Evolutionary conservation across 2,329 filamentous ascomycete genomes (phyloP), one percentile per base, ranked within the genome.

Genomic region (Pseudonectria foliicola): DNA sequence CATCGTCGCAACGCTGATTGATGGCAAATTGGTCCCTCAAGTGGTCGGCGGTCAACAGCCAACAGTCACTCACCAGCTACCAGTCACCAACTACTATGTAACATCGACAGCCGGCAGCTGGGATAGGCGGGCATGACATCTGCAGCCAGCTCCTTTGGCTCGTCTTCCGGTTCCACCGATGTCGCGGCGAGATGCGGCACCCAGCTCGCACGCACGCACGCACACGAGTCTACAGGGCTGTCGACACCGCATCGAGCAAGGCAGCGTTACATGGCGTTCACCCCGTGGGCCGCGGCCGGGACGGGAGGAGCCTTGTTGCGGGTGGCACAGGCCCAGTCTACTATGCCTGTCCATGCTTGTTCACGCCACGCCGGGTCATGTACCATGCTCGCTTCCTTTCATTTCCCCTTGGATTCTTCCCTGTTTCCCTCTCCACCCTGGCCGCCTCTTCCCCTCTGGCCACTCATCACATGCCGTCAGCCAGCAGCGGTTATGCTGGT

Each of bases 251-350:
- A 21, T 21, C 18, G 18, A 21, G 18, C 18, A 21, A 21, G 8
- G 18, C 18, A 21, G 18, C 18, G 18, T 21, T 21, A 21, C 18
- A 21, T 21, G 18, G 18, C 18, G 18, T 8, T 21, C 5, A 21
- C 18, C 18, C 18, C 18, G 18, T 21, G 18, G 18, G 18, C 18
- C 45, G 47, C 47, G 50, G 54, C 45, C 50, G 52, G 45, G 50
- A 54, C 55, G 55, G 55, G 55, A 59, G 44, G 54, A 57, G 52
- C 55, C 55, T 59, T 57, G 48, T 52, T 48, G 45, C 44, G 49
- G 52, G 39, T 44, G 44, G 47, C 37, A 40, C 37, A 42, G 45
- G 34, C 32, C 18, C 18, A 21, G 18, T 8, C 18, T 21, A 8
- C 18, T 45, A 48, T 46, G 40, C 34, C 42, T 31, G 40, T 38